Percentiles rank a stretch among this genome's conserved stretches.
phyloP scores from a whole-genome alignment of 192 early-diverging fungal genomes.

The Podila verticillata region DNA sequence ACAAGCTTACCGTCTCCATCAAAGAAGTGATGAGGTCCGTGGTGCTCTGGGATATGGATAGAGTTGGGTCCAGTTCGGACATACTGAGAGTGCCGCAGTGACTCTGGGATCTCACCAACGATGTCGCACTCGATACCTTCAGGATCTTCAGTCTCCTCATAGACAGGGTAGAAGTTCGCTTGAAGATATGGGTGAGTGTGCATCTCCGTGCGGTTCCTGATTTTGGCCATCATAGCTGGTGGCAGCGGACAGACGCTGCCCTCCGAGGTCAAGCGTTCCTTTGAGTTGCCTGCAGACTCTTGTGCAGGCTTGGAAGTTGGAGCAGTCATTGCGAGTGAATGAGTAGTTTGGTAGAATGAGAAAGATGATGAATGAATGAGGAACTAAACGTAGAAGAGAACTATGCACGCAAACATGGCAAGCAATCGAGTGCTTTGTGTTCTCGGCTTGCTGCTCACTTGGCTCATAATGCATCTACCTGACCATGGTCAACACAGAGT shows the following conservation, averaged over 20 bases:
- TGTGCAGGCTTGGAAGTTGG: background rate
- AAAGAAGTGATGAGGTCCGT: conserved; percentile 26
- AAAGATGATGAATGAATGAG: conserved; percentile 1
- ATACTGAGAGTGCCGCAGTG: conserved; percentile 32
- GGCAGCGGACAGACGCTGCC: background rate
- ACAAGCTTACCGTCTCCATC: conserved; percentile 28
- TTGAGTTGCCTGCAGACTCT: background rate
- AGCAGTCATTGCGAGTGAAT: background rate
- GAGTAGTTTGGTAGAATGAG: background rate
- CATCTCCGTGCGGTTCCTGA: conserved; percentile 1
- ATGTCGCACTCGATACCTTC: conserved; percentile 47
- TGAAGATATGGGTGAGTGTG: conserved; percentile 45
- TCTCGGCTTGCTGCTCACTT: no score
- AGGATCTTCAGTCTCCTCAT: conserved; percentile 33
- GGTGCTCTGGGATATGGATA: conserved; percentile 17
- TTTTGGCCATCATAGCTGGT: background rate
- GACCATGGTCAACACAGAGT: no score
- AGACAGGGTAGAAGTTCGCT: conserved; percentile 47
- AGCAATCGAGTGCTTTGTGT: no score
- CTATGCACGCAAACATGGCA: background rate
- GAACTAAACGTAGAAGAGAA: background rate
- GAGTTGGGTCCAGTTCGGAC: conserved; percentile 45
- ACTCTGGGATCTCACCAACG: conserved; percentile 30
- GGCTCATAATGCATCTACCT: no score
- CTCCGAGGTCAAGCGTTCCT: background rate